Evolutionary conservation across 495 filamentous ascomycete genomes (phyloP), one percentile per base, ranked within the genome.

Genomic region (Aspergillus leporis): DNA sequence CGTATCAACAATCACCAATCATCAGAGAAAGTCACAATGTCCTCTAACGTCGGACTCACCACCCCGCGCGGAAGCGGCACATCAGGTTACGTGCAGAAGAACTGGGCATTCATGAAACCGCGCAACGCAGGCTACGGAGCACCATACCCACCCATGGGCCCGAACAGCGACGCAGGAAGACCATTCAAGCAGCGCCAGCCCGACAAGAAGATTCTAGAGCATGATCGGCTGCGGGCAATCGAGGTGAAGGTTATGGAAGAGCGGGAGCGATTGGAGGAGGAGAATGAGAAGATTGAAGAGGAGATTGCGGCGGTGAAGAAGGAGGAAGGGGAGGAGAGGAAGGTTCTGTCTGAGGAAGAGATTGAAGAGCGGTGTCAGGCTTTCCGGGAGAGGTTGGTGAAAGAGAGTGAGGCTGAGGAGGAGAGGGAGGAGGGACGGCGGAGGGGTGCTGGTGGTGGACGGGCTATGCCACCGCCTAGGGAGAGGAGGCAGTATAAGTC

Each of bases 81-180:
- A 59, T 96, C 91, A 4, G 95, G 95, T 69, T 98, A 97, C 77
- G 92, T 99, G 53, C 93, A 97, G 70, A 90, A 90, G 68, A 99
- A 98, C 77, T 83, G 87, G 58, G 93, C 95, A 8, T 87, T 94
- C 77, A 84, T 95, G 53, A 86, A 82, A 63, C 91, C 89, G 12
- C 92, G 93, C 76, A 79, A 78, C 64, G 68, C 68, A 23, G 76
- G 76, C 46, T 75, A 75, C 66, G 74, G 73, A 19, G 76, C 77
- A 7, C 84, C 84, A 0, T 87, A 87, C 66, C 81, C 81, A n/a
- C 72, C 77, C 5, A 52, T 73, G 12, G 63, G 66, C 12, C 59
- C 60, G 6, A 66, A 68, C 59, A 31, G 47, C 14, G 84, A 88
- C 66, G 55, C 54, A 18, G 70, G 64, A 18, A 80, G 83, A 4